Percentiles rank a stretch among this genome's conserved stretches.
Evolutionary conservation across 164 flowering plant genomes (phyloP).

Genomic region (Piper betle): DNA sequence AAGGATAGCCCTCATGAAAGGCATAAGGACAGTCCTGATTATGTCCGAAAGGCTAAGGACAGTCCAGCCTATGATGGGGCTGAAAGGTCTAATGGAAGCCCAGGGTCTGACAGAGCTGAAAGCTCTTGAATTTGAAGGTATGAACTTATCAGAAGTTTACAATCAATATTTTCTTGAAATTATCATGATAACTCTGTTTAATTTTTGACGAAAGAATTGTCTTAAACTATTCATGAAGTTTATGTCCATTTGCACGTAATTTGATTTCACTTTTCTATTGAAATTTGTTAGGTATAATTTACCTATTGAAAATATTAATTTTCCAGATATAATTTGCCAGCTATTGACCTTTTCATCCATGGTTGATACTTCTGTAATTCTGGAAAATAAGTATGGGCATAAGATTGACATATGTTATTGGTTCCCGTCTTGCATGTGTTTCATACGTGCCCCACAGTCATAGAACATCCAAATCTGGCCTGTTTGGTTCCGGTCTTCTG

Average conservation of each 20-base stretch:
- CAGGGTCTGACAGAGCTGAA: conserved; percentile 8
- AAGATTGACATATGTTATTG: conserved; percentile 4
- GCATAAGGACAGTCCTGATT: too few relatives aligned
- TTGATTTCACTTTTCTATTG: too few relatives aligned
- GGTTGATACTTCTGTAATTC: conserved; percentile 8
- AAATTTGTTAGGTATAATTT: too few relatives aligned
- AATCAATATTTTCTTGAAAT: too few relatives aligned
- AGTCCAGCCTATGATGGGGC: conserved; percentile 2
- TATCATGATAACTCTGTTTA: too few relatives aligned
- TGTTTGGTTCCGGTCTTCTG: neutral
- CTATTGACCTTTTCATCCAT: neutral
- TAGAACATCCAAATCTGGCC: neutral
- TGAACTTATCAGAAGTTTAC: too few relatives aligned
- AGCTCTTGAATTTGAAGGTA: conserved; percentile 9
- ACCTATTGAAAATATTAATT: too few relatives aligned
- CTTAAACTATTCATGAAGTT: too few relatives aligned
- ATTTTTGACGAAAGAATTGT: too few relatives aligned
- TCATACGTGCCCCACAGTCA: conserved; percentile 5
- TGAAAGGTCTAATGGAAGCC: neutral
- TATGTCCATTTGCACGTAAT: too few relatives aligned
- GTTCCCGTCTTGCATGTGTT: conserved; percentile 4
- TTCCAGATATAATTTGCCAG: neutral
- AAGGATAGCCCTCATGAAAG: neutral
- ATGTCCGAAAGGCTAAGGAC: neutral
- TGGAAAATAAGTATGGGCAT: conserved; percentile 1